Conservation (phyloP, 345 rosid genomes). For the Cardiospermum halicacabum region DNA sequence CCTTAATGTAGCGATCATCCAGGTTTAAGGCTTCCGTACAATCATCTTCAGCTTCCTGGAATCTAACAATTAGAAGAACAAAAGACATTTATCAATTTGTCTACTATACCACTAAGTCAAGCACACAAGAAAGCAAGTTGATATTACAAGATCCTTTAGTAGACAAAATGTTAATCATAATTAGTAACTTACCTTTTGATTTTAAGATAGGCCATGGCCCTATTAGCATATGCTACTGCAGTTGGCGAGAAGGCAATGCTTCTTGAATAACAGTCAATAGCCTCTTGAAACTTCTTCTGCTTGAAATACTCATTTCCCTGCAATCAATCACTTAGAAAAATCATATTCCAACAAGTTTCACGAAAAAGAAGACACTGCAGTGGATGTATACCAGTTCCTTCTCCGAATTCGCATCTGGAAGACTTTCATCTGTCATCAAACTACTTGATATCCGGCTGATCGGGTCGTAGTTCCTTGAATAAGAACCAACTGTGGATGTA, state of each 20-base stretch:
- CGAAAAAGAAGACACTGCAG: not conserved
- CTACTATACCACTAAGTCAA: not conserved
- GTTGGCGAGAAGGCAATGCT: conserved; percentile 86
- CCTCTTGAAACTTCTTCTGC: conserved; percentile 77
- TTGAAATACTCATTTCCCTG: conserved; percentile 88
- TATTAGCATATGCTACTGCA: conserved; percentile 81
- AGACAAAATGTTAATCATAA: not conserved
- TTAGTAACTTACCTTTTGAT: conserved; percentile 46
- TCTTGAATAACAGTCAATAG: conserved; percentile 83
- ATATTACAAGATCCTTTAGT: not conserved
- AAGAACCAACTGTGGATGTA: conserved; percentile 18
- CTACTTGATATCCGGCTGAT: conserved; percentile 36
- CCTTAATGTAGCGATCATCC: conserved; percentile 86
- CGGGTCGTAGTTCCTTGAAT: conserved; percentile 32
- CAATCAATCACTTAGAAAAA: conserved; percentile 3
- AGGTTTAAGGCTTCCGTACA: conserved; percentile 89
- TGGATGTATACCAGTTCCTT: conserved; percentile 57
- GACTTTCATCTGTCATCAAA: conserved; percentile 33
- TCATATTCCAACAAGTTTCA: not conserved
- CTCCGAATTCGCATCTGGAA: conserved; percentile 72
- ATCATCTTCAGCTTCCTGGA: conserved; percentile 79
- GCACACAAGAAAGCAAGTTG: not conserved
- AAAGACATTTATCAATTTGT: not conserved
- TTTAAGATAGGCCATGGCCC: conserved; percentile 93
- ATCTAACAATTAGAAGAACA: conserved; percentile 34